phyloP scores from a whole-genome alignment of 2,329 filamentous ascomycete genomes.

The Penicillium corylophilum region DNA sequence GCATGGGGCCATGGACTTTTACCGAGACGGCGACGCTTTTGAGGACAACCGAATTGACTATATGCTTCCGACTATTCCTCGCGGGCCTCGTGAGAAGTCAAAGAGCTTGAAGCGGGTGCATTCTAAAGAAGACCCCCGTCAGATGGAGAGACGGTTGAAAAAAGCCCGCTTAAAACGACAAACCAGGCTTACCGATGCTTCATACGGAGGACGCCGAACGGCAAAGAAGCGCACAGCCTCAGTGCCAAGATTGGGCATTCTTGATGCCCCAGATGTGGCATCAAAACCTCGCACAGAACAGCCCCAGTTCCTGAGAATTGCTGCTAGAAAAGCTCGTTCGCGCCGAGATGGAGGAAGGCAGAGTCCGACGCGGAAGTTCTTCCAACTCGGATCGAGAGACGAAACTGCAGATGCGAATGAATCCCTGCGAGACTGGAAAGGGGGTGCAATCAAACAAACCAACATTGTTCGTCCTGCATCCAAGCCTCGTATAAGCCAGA shows the following conservation, averaged over 20 bases:
- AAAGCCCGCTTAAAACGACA: conserved; percentile 33
- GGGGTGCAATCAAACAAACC: conserved; percentile 42
- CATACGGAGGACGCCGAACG: conserved; percentile 22
- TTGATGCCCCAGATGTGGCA: conserved; percentile 49
- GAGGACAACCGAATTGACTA: conserved; percentile 46
- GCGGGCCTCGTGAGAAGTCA: conserved; percentile 12
- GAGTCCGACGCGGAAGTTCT: conserved; percentile 52
- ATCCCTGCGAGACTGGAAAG: conserved; percentile 52
- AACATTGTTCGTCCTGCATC: conserved; percentile 18
- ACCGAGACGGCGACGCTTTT: conserved; percentile 35
- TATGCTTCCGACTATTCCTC: conserved; percentile 36
- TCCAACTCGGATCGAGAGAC: conserved; percentile 51
- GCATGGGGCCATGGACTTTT: conserved; percentile 19
- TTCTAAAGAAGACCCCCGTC: conserved; percentile 15
- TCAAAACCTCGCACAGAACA: conserved; percentile 30
- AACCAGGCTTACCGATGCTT: conserved; percentile 37
- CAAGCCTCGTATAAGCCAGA: conserved; percentile 22
- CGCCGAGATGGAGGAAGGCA: conserved; percentile 51
- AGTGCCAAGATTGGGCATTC: conserved; percentile 46
- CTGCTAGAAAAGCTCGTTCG: conserved; percentile 52
- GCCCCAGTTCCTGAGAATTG: conserved; percentile 58
- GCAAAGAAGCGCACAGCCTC: conserved; percentile 20
- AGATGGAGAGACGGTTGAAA: conserved; percentile 15
- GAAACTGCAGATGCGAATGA: conserved; percentile 57
- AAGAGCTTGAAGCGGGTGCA: conserved; percentile 14